phyloP scores from a whole-genome alignment of 306 rosid genomes.

The Morella rubra region DNA sequence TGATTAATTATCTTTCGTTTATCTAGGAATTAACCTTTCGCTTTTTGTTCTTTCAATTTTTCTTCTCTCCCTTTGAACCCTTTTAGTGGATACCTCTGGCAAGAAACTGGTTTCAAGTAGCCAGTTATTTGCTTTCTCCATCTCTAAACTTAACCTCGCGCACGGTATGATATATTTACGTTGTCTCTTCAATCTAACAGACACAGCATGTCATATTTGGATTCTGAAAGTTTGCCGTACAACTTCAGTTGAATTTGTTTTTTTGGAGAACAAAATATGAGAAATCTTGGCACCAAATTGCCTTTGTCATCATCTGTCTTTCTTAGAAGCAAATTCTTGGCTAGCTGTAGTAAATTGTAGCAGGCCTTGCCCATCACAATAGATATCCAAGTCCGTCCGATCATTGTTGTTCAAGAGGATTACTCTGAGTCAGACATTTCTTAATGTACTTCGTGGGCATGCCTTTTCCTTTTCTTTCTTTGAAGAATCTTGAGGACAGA shows the following conservation, averaged over 20 bases:
- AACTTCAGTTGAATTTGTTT: background rate
- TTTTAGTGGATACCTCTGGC: background rate
- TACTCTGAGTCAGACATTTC: background rate
- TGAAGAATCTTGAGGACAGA: background rate
- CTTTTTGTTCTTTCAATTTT: background rate
- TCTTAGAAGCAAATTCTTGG: background rate
- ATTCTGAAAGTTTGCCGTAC: background rate
- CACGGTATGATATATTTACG: no score
- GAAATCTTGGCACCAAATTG: background rate
- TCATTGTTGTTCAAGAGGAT: background rate
- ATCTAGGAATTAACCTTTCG: background rate
- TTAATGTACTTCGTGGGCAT: background rate
- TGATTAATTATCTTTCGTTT: background rate
- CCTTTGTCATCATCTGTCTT: background rate
- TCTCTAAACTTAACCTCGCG: background rate
- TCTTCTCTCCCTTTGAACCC: background rate
- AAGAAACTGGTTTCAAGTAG: background rate
- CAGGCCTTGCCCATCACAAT: background rate
- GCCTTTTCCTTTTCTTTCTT: background rate
- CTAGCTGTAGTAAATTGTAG: background rate
- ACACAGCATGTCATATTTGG: background rate
- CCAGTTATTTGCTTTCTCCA: background rate
- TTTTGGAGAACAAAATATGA: background rate
- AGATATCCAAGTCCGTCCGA: background rate
- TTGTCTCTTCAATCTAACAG: no score